These are phyloP conservation scores for Barnettozyma siamensis DNA, from an alignment of 805 yeast species.

Conservation along the genomic window DNA sequence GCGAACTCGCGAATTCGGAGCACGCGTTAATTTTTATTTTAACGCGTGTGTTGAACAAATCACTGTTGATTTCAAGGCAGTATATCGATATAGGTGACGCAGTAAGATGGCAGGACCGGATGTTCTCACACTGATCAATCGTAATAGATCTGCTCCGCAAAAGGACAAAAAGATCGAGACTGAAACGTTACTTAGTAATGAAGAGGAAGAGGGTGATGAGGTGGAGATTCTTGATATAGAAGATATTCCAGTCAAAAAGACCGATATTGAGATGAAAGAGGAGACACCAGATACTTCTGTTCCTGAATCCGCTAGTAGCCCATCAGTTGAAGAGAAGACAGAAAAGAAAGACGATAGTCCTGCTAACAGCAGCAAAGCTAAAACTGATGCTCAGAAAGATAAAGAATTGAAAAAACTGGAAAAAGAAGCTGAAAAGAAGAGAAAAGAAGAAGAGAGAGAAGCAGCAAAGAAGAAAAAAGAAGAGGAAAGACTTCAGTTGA, in stretches of 20 bases:
- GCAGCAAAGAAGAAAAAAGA: slow-evolving; percentile 19
- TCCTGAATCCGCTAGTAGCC: too few relatives aligned
- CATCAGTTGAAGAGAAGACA: neutral
- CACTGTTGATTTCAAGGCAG: too few relatives aligned
- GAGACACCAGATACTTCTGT: too few relatives aligned
- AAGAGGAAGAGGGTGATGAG: neutral
- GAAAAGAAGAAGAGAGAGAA: slow-evolving; percentile 20
- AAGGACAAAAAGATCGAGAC: neutral
- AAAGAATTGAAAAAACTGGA: slow-evolving; percentile 29
- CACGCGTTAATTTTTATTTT: too few relatives aligned
- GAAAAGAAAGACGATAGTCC: neutral
- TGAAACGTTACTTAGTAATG: too few relatives aligned
- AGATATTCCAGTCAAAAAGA: too few relatives aligned
- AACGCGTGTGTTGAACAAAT: too few relatives aligned
- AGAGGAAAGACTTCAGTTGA: slow-evolving; percentile 28
- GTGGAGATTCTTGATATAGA: slow-evolving; percentile 1
- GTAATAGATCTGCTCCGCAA: neutral
- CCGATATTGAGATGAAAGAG: too few relatives aligned
- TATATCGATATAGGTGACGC: too few relatives aligned
- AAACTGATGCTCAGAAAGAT: slow-evolving; percentile 26
- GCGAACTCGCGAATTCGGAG: too few relatives aligned
- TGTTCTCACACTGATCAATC: slow-evolving; percentile 6
- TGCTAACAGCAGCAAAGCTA: slow-evolving; percentile 15
- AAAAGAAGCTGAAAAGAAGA: slow-evolving; percentile 20
- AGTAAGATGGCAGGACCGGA: neutral